Evolutionary conservation across 1,284 basidiomycete species (phyloP).

Genomic region (Marasmius sp.): DNA sequence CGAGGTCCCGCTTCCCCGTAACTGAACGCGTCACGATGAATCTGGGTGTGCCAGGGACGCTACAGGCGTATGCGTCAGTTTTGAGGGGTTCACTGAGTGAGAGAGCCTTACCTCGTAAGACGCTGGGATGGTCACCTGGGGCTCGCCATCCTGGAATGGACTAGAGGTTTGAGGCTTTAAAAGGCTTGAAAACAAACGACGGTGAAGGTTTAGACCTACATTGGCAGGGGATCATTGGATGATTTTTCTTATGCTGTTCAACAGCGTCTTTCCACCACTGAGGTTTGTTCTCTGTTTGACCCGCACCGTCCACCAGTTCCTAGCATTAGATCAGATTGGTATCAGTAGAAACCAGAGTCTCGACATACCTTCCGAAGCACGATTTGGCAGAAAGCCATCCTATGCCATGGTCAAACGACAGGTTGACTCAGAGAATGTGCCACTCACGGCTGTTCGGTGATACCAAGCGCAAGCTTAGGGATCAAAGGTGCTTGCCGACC

Average conservation of each 20-base stretch:
- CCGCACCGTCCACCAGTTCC: no score
- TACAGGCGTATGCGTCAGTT: constrained; percentile 1
- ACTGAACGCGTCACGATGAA: constrained; percentile 35
- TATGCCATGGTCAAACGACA: background rate
- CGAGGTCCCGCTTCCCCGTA: constrained; percentile 23
- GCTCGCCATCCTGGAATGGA: constrained; percentile 25
- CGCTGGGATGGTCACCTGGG: constrained; percentile 29
- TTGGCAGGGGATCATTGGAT: background rate
- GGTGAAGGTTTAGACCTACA: constrained; percentile 14
- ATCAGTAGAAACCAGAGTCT: background rate
- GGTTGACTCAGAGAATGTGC: background rate
- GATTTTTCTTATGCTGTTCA: background rate
- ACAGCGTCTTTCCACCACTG: background rate
- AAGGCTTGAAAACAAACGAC: no score
- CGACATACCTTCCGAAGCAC: background rate
- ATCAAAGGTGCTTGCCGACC: no score
- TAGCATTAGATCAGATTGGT: background rate
- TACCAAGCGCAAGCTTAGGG: background rate
- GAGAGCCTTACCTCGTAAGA: background rate
- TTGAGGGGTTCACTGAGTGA: no score
- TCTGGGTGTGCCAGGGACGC: constrained; percentile 26
- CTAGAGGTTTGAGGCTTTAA: background rate
- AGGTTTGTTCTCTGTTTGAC: background rate
- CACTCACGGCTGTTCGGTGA: background rate
- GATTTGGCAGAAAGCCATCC: background rate